These are phyloP conservation scores for Neonectria hederae DNA, from an alignment of 2,329 filamentous ascomycete species.

Conservation along the genomic window DNA sequence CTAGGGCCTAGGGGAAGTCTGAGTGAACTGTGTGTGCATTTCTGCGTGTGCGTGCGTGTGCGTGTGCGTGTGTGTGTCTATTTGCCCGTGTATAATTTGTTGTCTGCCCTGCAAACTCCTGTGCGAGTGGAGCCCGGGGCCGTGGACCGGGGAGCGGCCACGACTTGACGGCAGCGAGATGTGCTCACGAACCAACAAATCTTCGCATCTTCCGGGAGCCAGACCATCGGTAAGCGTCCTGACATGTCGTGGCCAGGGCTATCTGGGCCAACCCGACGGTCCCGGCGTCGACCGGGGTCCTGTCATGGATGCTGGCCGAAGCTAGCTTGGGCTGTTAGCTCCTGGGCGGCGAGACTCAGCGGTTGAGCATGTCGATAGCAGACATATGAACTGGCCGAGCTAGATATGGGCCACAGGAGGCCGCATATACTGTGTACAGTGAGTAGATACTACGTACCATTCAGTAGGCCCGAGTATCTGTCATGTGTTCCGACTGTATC, in stretches of 20 bases:
- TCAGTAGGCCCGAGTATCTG: too few species aligned
- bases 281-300: neutral
- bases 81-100: too few species aligned
- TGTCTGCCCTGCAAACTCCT: neutral
- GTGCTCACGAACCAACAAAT: constrained; percentile 7
- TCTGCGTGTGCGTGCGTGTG: too few species aligned
- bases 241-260: neutral
- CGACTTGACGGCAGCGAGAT: neutral
- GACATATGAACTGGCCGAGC: too few species aligned
- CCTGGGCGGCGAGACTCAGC: too few species aligned
- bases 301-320: neutral
- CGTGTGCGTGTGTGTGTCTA: too few species aligned
- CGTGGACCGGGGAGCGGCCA: neutral
- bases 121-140: constrained; percentile 2
- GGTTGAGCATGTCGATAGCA: too few species aligned
- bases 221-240: constrained; percentile 22
- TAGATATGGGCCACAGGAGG: neutral
- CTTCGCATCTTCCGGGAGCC: constrained; percentile 11
- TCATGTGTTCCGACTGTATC: neutral
- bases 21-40: too few species aligned
- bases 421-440: too few species aligned
- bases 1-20: neutral
- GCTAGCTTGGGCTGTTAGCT: neutral
- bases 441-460: too few species aligned
- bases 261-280: neutral